Conservation (phyloP, 2,329 filamentous ascomycete species). For the Colletotrichum theobromicola region DNA sequence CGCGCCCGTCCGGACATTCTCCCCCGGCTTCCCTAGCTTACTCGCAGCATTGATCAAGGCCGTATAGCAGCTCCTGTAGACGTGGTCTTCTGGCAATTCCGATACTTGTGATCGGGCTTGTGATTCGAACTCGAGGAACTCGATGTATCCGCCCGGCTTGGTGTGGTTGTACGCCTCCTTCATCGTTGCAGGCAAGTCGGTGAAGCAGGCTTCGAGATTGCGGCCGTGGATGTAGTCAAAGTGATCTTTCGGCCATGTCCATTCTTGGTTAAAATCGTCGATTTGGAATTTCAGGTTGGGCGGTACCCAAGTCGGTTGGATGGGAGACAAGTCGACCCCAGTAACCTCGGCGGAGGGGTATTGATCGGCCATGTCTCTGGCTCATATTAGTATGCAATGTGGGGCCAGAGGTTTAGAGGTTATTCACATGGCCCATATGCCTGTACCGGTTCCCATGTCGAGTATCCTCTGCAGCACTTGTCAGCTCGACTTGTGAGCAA, state of each 20-base stretch:
- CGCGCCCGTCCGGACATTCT: slow-evolving; percentile 24
- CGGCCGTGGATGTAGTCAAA: slow-evolving; percentile 68
- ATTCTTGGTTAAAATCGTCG: slow-evolving; percentile 40
- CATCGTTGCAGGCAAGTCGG: slow-evolving; percentile 61
- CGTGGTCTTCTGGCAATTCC: neutral
- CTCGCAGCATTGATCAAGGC: slow-evolving; percentile 33
- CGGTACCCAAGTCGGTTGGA: slow-evolving; percentile 45
- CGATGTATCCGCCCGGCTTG: slow-evolving; percentile 41
- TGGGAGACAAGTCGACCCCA: slow-evolving; percentile 58
- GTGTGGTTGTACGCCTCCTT: slow-evolving; percentile 54
- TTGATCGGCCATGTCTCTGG: slow-evolving; percentile 53
- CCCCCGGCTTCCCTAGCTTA: slow-evolving; percentile 34
- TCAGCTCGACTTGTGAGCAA: no score
- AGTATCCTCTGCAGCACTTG: slow-evolving; percentile 37
- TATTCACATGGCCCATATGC: slow-evolving; percentile 46
- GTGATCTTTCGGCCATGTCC: slow-evolving; percentile 42
- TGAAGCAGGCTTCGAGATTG: slow-evolving; percentile 61
- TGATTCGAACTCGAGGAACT: slow-evolving; percentile 32
- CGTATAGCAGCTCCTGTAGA: slow-evolving; percentile 28
- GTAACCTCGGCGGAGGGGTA: slow-evolving; percentile 48
- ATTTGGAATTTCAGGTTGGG: slow-evolving; percentile 41
- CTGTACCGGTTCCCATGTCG: slow-evolving; percentile 48
- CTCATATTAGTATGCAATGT: neutral
- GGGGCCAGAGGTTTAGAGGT: slow-evolving; percentile 10
- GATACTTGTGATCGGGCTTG: slow-evolving; percentile 2